These are phyloP conservation scores for Penicillium tannophilum DNA, from an alignment of 495 filamentous ascomycete species.

Conservation along the genomic window DNA sequence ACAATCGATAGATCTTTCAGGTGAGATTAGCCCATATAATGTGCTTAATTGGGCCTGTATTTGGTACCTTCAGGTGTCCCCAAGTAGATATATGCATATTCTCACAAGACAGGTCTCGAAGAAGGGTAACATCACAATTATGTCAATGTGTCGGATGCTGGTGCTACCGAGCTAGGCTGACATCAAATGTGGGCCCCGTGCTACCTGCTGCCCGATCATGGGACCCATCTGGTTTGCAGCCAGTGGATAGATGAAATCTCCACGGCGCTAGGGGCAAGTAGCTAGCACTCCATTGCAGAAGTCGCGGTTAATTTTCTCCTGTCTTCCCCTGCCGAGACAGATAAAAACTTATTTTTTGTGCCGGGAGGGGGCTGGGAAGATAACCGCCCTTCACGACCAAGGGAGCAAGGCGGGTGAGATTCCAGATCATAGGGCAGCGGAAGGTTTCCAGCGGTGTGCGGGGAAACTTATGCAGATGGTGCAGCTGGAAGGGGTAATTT, in stretches of 20 bases:
- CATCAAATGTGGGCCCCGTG: conserved; percentile 1
- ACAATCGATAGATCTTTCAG: not conserved
- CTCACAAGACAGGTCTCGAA: too few relatives aligned
- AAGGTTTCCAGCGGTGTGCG: not conserved
- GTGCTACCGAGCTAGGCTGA: not conserved
- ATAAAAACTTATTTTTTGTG: not conserved
- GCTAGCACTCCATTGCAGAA: not conserved
- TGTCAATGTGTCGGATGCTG: not conserved
- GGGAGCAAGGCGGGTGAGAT: not conserved
- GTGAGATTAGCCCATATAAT: not conserved
- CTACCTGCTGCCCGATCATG: not conserved
- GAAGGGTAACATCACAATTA: not conserved
- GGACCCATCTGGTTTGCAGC: not conserved
- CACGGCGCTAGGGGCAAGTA: not conserved
- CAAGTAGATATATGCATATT: not conserved
- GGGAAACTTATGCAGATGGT: not conserved
- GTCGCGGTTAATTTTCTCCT: not conserved
- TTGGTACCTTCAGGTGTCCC: not conserved
- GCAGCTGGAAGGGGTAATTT: not conserved
- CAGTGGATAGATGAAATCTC: not conserved
- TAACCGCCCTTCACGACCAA: not conserved
- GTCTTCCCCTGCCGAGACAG: not conserved
- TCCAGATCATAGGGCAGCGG: not conserved
- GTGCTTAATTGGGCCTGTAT: not conserved
- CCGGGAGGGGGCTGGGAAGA: not conserved